phyloP scores from a whole-genome alignment of 331 rosid species.

The Ulmus americana region DNA sequence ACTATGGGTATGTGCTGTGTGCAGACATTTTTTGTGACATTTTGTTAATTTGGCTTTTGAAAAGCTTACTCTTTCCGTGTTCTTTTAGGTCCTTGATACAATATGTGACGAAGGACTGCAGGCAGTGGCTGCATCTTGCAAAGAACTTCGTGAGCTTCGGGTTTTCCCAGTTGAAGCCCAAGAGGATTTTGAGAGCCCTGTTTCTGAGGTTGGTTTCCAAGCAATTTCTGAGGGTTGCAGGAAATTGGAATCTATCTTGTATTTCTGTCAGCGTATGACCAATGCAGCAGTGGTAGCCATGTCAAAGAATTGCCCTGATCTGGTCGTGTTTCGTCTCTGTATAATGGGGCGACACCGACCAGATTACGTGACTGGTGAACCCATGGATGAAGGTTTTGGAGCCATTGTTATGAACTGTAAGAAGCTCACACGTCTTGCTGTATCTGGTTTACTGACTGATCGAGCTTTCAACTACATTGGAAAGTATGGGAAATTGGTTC shows the following conservation, averaged over 20 bases:
- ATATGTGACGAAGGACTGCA: slow-evolving; percentile 83
- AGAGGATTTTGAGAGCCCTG: slow-evolving; percentile 68
- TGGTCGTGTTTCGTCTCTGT: slow-evolving; percentile 79
- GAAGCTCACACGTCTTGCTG: slow-evolving; percentile 85
- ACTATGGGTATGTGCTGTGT: slow-evolving; percentile 56
- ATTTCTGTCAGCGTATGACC: slow-evolving; percentile 75
- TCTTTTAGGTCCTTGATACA: slow-evolving; percentile 64
- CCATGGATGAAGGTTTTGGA: slow-evolving; percentile 88
- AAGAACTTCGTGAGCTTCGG: slow-evolving; percentile 66
- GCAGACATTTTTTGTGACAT: not conserved
- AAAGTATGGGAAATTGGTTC: slow-evolving; percentile 56
- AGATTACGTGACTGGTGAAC: slow-evolving; percentile 48
- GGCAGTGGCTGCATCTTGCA: slow-evolving; percentile 79
- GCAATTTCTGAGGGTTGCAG: slow-evolving; percentile 89
- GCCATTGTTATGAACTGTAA: slow-evolving; percentile 83
- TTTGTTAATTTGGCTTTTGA: not conserved
- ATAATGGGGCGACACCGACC: slow-evolving; percentile 67
- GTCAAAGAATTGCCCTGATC: slow-evolving; percentile 80
- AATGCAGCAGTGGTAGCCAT: slow-evolving; percentile 76
- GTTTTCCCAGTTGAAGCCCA: slow-evolving; percentile 57
- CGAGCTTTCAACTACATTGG: slow-evolving; percentile 66
- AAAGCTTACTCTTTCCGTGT: slow-evolving; percentile 17
- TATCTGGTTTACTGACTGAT: slow-evolving; percentile 80
- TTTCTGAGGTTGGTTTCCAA: slow-evolving; percentile 68
- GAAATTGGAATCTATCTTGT: slow-evolving; percentile 63